phyloP scores from a whole-genome alignment of 164 flowering plant genomes.

The Euptelea pleiosperma region DNA sequence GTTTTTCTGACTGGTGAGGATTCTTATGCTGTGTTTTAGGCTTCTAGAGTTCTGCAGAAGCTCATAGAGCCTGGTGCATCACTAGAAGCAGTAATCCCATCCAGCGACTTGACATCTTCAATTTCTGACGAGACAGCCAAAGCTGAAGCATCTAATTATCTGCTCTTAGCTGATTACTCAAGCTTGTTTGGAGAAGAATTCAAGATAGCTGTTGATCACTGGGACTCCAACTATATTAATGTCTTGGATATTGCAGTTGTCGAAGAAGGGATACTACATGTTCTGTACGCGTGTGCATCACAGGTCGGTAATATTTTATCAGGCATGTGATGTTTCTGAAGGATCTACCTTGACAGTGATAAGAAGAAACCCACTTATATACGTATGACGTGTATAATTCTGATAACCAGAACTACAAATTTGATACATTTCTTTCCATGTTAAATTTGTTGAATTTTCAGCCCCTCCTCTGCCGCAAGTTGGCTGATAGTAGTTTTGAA shows the following conservation, averaged over 20 bases:
- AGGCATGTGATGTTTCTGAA: neutral
- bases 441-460: conserved; percentile 26
- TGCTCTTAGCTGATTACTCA: conserved; percentile 54
- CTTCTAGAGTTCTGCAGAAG: conserved; percentile 54
- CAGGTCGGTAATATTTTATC: conserved; percentile 51
- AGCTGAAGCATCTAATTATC: conserved; percentile 36
- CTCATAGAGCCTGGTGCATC: conserved; percentile 44
- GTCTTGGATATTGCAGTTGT: conserved; percentile 66
- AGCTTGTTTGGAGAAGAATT: conserved; percentile 80
- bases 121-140: conserved; percentile 37
- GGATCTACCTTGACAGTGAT: neutral
- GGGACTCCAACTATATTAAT: conserved; percentile 55
- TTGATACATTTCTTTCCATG: neutral
- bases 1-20: neutral
- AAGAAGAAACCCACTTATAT: neutral
- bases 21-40: conserved; percentile 38
- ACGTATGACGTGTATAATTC: conserved; percentile 3
- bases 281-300: conserved; percentile 86
- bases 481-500: conserved; percentile 52
- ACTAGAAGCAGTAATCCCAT: conserved; percentile 32
- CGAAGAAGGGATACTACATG: conserved; percentile 88
- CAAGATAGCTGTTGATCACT: conserved; percentile 41
- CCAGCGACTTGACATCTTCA: conserved; percentile 30
- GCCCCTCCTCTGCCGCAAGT: conserved; percentile 64
- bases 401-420: neutral